phyloP scores from a whole-genome alignment of 2,329 filamentous ascomycete species.

The Xylaria sp. region DNA sequence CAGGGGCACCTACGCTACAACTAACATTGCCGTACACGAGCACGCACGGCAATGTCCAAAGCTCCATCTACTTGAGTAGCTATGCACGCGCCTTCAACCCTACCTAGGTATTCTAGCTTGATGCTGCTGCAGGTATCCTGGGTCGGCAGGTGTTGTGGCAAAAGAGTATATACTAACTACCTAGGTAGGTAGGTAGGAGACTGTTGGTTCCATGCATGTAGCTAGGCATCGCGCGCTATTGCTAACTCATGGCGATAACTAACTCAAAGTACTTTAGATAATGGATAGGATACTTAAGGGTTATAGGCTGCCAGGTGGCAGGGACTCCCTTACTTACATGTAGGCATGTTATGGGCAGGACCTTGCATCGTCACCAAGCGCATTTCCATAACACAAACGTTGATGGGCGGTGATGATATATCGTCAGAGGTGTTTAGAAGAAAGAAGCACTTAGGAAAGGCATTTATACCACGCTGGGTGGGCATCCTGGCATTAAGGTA shows the following conservation, averaged over 20 bases:
- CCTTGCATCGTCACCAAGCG: background rate
- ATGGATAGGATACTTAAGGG: background rate
- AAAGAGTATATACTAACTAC: background rate
- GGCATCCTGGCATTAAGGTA: background rate
- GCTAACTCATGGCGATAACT: background rate
- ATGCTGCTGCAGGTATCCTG: conserved; percentile 7
- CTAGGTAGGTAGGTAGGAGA: background rate
- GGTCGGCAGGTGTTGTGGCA: background rate
- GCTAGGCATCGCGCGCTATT: conserved; percentile 9
- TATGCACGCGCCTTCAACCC: background rate
- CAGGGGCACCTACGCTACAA: conserved; percentile 25
- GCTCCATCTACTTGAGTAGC: background rate
- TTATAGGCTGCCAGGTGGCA: background rate
- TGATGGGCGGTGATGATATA: background rate
- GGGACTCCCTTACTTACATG: no score
- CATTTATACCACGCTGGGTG: background rate
- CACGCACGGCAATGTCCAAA: conserved; percentile 16
- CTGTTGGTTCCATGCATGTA: conserved; percentile 6
- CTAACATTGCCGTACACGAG: background rate
- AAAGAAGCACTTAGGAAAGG: background rate
- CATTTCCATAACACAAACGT: background rate
- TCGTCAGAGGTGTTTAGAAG: background rate
- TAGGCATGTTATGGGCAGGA: background rate
- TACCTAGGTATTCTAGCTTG: conserved; percentile 11
- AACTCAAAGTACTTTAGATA: background rate